Percentiles rank a stretch among this genome's conserved stretches.
Conservation (phyloP, 2,329 filamentous ascomycete genomes). For the Cordyceps javanica region DNA sequence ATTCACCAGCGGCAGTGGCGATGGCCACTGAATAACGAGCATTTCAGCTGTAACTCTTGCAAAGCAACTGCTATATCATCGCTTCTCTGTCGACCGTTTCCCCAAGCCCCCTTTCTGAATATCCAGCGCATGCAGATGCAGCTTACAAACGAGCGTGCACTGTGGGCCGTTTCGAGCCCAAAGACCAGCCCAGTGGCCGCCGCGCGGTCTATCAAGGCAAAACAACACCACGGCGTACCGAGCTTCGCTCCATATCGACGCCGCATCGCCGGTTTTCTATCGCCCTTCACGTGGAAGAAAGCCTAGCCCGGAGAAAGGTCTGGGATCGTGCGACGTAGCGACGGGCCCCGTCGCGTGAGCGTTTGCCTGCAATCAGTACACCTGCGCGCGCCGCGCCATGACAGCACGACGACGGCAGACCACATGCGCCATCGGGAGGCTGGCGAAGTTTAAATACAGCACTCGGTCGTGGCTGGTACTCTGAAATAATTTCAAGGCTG, state of each 20-base stretch:
- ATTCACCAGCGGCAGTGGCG: too few species aligned
- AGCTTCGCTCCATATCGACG: background rate
- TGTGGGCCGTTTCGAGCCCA: background rate
- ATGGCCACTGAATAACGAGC: too few species aligned
- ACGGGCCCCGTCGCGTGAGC: background rate
- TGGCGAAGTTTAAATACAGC: background rate
- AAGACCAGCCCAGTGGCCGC: background rate
- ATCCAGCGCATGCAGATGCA: constrained; percentile 2
- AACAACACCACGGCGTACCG: background rate
- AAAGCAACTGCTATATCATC: background rate
- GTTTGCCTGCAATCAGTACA: background rate
- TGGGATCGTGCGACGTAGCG: background rate
- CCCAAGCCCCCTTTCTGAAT: background rate
- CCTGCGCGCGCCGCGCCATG: constrained; percentile 3
- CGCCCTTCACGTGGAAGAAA: background rate
- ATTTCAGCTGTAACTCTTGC: too few species aligned
- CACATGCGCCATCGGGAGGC: background rate
- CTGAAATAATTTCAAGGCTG: background rate
- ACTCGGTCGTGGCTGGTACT: background rate
- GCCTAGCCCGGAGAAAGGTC: background rate
- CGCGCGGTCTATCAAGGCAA: background rate
- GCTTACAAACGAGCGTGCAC: background rate
- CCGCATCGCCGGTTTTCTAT: background rate
- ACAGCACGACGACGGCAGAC: background rate
- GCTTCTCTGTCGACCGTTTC: background rate